Evolutionary conservation across 345 rosid genomes (phyloP).

Genomic region (Chamaenerion angustifolium): DNA sequence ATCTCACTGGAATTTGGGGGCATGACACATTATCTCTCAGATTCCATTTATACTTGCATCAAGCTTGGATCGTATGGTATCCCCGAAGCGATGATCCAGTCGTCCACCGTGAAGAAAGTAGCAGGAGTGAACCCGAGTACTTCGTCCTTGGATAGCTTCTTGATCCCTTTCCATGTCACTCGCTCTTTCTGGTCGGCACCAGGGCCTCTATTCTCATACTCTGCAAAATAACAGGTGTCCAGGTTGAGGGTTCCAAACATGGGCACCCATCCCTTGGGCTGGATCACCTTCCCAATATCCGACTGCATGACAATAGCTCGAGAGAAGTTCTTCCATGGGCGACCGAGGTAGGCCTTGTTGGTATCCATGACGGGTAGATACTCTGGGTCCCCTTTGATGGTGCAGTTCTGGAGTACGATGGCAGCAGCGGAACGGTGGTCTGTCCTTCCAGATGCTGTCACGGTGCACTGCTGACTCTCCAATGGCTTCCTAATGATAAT

Average conservation of each 20-base stretch:
- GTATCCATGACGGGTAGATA: constrained; percentile 20
- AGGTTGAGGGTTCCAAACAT: constrained; percentile 35
- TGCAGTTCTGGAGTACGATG: constrained; percentile 49
- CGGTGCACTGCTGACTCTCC: constrained; percentile 28
- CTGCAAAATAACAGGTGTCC: constrained; percentile 44
- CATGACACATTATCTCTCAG: too few species aligned
- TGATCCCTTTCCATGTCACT: constrained; percentile 48
- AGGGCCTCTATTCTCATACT: constrained; percentile 44
- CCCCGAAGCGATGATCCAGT: constrained; percentile 34
- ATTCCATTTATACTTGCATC: constrained; percentile 2
- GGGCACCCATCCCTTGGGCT: constrained; percentile 48
- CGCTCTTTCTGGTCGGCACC: constrained; percentile 32
- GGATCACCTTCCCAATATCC: constrained; percentile 33
- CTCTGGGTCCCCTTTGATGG: constrained; percentile 26
- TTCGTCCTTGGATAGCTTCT: constrained; percentile 12
- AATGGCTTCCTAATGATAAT: constrained; percentile 40
- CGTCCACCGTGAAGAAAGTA: constrained; percentile 23
- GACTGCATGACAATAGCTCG: constrained; percentile 49
- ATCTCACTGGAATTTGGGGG: too few species aligned
- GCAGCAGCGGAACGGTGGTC: constrained; percentile 30
- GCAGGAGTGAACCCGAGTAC: constrained; percentile 19
- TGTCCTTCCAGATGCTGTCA: constrained; percentile 58
- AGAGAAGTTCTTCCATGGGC: constrained; percentile 56
- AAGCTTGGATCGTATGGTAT: constrained; percentile 37
- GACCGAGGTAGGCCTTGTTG: constrained; percentile 50